Base-by-base conservation (phyloP, 306 rosid genomes). In the Prunus armeniaca region DNA sequence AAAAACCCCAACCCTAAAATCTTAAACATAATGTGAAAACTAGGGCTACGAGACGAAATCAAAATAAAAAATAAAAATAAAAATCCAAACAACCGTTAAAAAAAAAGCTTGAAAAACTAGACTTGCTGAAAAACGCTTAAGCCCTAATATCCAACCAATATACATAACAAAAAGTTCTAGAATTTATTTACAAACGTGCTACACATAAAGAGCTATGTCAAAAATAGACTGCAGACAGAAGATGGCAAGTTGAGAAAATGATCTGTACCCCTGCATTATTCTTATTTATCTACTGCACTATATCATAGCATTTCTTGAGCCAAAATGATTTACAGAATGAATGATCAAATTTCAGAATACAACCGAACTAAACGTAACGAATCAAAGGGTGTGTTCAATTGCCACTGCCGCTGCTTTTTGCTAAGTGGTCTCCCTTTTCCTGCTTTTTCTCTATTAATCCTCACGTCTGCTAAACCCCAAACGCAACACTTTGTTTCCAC, bases 351-450 rank as follows among this genome's bases (percentile, higher is more conserved):
- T 49, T 87, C 94, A 57, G 93, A 88, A 74, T 94, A 85, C 87
- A 94, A 79, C 80, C 96, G 84, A 66, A 94, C 98, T 74, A 94
- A 85, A 51, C 79, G 83, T 65, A 91, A 76, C 45, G 96, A 87
- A 56, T 89, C 88, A 65, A 94, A 94, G 52, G 97, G 81, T 69
- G 90, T 88, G 50, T 79, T 87, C 79, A 94, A 78, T 69, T 90
- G 89, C 96, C 96, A 94, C 45, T 92, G 93, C 84, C 93, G 84
- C 84, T 89, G 98, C 72, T 91, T 94, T 82, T 88, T 94, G 86
- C 75, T 94, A 65, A 94, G 88, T 20, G 96, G 96, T 87, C 96
- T 87, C 76, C 98, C 97, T 86, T 94, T 94, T 69, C 98, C 98
- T 24, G 98, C 88, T 54, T 91, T 93, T 76, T 86, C 89, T 84